phyloP scores from a whole-genome alignment of 2,329 filamentous ascomycete genomes.

The Diaporthe longicolla region DNA sequence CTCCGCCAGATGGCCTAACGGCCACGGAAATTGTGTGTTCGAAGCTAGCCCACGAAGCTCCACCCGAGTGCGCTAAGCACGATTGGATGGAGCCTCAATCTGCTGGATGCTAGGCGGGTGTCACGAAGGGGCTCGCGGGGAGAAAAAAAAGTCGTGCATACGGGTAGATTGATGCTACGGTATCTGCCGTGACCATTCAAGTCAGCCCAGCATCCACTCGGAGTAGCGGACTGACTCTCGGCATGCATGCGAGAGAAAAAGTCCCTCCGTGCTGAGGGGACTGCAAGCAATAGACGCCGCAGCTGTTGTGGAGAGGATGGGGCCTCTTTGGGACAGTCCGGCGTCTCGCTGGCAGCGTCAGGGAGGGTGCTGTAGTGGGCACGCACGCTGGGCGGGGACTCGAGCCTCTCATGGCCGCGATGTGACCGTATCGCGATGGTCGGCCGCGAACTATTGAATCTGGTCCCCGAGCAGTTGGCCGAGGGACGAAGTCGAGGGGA shows the following conservation, averaged over 20 bases:
- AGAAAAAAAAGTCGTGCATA: conserved; percentile 2
- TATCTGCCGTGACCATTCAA: conserved; percentile 19
- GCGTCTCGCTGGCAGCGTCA: conserved; percentile 17
- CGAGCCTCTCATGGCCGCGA: neutral
- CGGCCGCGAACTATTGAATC: conserved; percentile 5
- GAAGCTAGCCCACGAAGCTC: neutral
- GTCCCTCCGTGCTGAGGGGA: neutral
- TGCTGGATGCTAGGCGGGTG: conserved; percentile 21
- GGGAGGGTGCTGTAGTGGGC: neutral
- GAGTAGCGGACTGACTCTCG: conserved; percentile 4
- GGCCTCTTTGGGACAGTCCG: neutral
- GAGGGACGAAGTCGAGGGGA: too few species aligned
- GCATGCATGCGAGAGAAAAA: neutral
- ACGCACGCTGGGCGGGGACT: neutral
- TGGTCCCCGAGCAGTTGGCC: neutral
- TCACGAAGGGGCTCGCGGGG: neutral
- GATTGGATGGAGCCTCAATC: conserved; percentile 32
- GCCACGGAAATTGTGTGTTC: conserved; percentile 19
- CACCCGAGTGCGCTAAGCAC: conserved; percentile 22
- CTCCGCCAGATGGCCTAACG: neutral
- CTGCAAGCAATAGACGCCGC: conserved; percentile 9
- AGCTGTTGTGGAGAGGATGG: conserved; percentile 12
- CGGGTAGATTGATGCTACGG: conserved; percentile 29
- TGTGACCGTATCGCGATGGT: conserved; percentile 1
- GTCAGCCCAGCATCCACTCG: conserved; percentile 24